Evolutionary conservation across 1,139 yeast species (phyloP), one percentile per base, ranked within the genome.

Genomic region (Debaryomyces subglobosus): DNA sequence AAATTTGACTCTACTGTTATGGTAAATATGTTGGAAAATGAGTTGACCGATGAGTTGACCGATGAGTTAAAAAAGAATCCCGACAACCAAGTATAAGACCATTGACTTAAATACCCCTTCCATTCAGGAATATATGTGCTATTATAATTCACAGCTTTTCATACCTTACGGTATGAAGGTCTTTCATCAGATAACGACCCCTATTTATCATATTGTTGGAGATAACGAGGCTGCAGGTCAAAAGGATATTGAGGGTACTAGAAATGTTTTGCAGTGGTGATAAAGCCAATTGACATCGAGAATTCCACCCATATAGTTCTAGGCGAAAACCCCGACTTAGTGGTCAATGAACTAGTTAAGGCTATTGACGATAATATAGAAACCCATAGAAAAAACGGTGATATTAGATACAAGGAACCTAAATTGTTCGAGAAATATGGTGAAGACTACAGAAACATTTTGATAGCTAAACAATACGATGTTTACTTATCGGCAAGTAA

Each of bases 241-340:
- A 1, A 55, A 50, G 6, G 51, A 63, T 4, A 62, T 63, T 5
- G 64, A 61, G 4, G 61, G 39, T 39, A 48, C 64, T 36, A 53
- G 64, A 36, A 36, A 43, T 15, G 43, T 49, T 1, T 50, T 63
- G 5, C 67, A 72, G 13, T 56, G 3, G 57, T 62, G 2, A 57
- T 73, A 25, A 39, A 60, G 5, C 52, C 64, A 4, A 64, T 62
- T 12, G 64, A 63, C 23, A 60, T 80, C 13, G 61, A 61, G n/a
- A 67, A 64, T 3, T 83, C 79, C 0, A 68, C 69, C 37, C 86
- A 79, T 60, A 56, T 74, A 50, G 64, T 77, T 24, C 72, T 74
- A 44, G 70, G 71, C 32, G 85, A 80, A 55, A 58, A 57, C 46
- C 85, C 84, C 1, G 81, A 78, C 44, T 68, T 62, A 10, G 60